Evolutionary conservation across 768 basidiomycete species (phyloP).

Genomic region (Lentinula sp.): DNA sequence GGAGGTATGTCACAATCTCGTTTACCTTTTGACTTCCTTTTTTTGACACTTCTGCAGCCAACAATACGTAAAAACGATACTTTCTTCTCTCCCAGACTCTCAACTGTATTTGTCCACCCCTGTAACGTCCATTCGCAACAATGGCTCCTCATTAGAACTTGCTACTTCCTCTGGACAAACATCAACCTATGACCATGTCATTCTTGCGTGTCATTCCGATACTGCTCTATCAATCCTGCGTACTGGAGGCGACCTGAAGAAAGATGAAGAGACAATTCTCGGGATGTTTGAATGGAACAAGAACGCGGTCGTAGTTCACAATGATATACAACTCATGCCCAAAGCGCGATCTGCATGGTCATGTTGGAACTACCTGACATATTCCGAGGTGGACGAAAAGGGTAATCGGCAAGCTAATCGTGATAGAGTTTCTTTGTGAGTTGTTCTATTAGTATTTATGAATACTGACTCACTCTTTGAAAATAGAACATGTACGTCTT

Average conservation of each 20-base stretch:
- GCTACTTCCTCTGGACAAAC: constrained; percentile 39
- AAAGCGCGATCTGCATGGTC: constrained; percentile 56
- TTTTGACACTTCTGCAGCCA: constrained; percentile 29
- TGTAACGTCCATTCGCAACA: constrained; percentile 37
- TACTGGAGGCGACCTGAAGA: constrained; percentile 21
- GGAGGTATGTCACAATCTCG: constrained; percentile 41
- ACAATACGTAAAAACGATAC: constrained; percentile 59
- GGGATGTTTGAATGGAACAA: constrained; percentile 57
- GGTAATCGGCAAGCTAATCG: constrained; percentile 39
- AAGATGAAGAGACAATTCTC: constrained; percentile 48
- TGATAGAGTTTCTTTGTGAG: constrained; percentile 58
- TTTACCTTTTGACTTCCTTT: neutral
- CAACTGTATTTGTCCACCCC: constrained; percentile 58
- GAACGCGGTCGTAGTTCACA: constrained; percentile 64
- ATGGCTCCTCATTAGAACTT: constrained; percentile 29
- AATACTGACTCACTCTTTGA: neutral
- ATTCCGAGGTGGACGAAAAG: constrained; percentile 27
- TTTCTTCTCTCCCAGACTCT: constrained; percentile 43
- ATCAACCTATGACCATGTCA: constrained; percentile 60
- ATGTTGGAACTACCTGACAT: constrained; percentile 76
- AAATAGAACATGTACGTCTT: constrained; percentile 35
- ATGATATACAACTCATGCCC: constrained; percentile 55
- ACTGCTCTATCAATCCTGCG: constrained; percentile 46
- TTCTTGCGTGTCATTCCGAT: constrained; percentile 71
- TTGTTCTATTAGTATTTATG: constrained; percentile 7